These are phyloP conservation scores for Paracoccidioides lutzii DNA, from an alignment of 2,329 filamentous ascomycete species.

Conservation along the genomic window DNA sequence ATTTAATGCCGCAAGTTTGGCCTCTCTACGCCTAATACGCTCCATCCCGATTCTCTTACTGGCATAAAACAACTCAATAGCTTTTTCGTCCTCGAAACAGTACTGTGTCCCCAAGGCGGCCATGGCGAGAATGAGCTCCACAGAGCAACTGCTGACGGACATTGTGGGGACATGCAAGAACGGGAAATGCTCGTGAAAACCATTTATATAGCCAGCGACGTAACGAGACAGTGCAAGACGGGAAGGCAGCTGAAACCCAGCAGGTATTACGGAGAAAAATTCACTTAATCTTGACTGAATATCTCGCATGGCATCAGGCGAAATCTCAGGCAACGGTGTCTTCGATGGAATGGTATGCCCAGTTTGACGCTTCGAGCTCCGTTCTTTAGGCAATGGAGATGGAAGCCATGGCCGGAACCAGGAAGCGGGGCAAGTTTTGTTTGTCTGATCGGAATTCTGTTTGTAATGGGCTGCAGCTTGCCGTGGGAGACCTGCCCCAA, in stretches of 20 bases:
- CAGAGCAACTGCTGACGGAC: conserved; percentile 32
- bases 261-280: conserved; percentile 10
- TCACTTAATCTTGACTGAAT: conserved; percentile 12
- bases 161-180: conserved; percentile 30
- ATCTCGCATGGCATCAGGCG: conserved; percentile 21
- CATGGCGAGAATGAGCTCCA: conserved; percentile 39
- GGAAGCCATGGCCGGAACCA: neutral
- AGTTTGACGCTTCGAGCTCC: conserved; percentile 2
- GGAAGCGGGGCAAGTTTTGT: neutral
- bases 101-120: conserved; percentile 39
- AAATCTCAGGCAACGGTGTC: conserved; percentile 23
- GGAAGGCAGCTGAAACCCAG: conserved; percentile 14
- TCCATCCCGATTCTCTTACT: conserved; percentile 42
- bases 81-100: conserved; percentile 36
- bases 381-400: neutral
- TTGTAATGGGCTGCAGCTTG: neutral
- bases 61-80: conserved; percentile 45
- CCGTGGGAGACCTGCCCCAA: neutral
- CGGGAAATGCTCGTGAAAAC: conserved; percentile 16
- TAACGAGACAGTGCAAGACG: conserved; percentile 15
- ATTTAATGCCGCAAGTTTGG: conserved; percentile 29
- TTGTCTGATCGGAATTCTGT: neutral
- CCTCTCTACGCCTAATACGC: conserved; percentile 39
- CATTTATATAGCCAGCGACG: conserved; percentile 15
- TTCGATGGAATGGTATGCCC: conserved; percentile 2